Conservation (phyloP, 2,329 filamentous ascomycete species). For the Aspergillus costaricaensis region DNA sequence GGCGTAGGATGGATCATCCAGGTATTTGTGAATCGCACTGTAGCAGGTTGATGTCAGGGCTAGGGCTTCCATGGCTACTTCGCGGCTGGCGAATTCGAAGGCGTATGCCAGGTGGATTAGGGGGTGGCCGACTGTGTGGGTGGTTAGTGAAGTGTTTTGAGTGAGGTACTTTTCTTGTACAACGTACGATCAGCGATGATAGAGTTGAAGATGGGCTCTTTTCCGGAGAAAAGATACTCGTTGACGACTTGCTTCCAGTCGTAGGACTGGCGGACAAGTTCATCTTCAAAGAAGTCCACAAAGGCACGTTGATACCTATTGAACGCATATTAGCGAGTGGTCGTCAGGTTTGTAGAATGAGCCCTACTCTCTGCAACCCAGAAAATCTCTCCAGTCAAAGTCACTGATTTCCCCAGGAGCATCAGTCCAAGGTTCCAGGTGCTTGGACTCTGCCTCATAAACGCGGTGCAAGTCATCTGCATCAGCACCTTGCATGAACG, state of each 20-base stretch:
- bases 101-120: constrained; percentile 96
- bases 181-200: constrained; percentile 74
- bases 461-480: constrained; percentile 72
- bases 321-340: background rate
- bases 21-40: constrained; percentile 58
- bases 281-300: constrained; percentile 94
- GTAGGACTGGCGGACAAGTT: constrained; percentile 74
- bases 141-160: too few species aligned
- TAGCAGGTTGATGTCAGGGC: constrained; percentile 66
- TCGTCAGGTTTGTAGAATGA: background rate
- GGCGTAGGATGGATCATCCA: constrained; percentile 74
- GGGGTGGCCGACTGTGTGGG: constrained; percentile 72
- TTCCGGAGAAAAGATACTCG: constrained; percentile 68
- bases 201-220: constrained; percentile 77
- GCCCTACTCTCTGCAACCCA: constrained; percentile 69
- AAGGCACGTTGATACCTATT: constrained; percentile 80
- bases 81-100: constrained; percentile 81
- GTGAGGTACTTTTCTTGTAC: background rate
- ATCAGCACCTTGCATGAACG: constrained; percentile 80
- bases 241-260: constrained; percentile 78
- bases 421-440: constrained; percentile 77
- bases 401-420: constrained; percentile 81
- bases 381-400: constrained; percentile 81
- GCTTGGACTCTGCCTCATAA: constrained; percentile 73
- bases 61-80: constrained; percentile 86